phyloP scores from a whole-genome alignment of 2,329 filamentous ascomycete genomes.

The Aureobasidium zeae region DNA sequence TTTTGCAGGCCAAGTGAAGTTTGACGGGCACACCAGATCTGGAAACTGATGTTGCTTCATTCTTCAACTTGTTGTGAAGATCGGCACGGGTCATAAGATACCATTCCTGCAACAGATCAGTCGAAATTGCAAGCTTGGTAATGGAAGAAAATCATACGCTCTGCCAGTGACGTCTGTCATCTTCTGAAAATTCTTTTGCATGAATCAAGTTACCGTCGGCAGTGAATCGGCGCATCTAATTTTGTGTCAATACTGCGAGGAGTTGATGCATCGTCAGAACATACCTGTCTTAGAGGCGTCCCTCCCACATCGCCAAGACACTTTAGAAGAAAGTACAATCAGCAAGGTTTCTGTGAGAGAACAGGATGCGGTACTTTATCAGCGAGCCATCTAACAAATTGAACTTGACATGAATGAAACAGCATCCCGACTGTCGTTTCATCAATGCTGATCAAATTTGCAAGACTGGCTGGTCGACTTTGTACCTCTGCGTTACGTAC shows the following conservation, averaged over 20 bases:
- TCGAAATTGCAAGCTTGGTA: no score
- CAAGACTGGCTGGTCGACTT: no score
- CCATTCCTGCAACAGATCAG: constrained; percentile 4
- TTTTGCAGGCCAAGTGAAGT: constrained; percentile 8
- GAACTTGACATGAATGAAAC: no score
- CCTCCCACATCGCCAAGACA: constrained; percentile 9
- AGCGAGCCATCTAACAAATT: no score
- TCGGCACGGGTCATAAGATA: constrained; percentile 11
- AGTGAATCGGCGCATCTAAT: constrained; percentile 8
- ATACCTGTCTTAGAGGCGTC: constrained; percentile 3
- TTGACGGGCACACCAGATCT: constrained; percentile 2
- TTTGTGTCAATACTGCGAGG: neutral
- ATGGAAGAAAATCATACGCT: no score
- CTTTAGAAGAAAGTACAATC: no score
- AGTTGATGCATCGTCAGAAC: no score
- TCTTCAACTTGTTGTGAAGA: constrained; percentile 14
- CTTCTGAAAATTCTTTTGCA: neutral
- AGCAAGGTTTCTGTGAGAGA: no score
- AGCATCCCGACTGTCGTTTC: no score
- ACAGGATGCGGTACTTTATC: no score
- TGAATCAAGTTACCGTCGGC: constrained; percentile 1
- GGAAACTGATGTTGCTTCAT: neutral
- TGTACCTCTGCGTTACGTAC: no score
- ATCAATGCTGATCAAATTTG: no score
- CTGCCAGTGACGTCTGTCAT: constrained; percentile 10